Evolutionary conservation across 2,329 filamentous ascomycete genomes (phyloP).

Genomic region (Alternaria ethzedia): DNA sequence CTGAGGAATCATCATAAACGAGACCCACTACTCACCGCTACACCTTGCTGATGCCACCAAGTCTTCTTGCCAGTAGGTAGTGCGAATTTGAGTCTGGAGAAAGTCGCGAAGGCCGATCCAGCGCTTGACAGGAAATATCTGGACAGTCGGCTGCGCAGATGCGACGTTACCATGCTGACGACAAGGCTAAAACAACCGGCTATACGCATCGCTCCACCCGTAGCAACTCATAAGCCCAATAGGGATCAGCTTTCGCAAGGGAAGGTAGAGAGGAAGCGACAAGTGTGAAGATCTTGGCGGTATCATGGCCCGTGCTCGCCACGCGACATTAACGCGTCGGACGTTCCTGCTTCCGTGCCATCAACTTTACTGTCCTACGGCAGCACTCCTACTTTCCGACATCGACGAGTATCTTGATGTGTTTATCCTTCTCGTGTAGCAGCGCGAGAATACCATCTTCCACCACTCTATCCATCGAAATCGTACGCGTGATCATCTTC

Average conservation of each 20-base stretch:
- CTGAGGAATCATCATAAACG: not conserved
- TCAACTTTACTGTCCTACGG: not conserved
- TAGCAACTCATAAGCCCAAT: not conserved
- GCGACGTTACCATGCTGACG: not conserved
- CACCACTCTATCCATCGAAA: not conserved
- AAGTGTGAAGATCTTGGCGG: not conserved
- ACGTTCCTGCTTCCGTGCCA: not conserved
- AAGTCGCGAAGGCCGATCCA: not conserved
- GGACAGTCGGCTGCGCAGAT: not conserved
- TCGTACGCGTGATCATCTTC: not conserved
- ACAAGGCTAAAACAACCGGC: not conserved
- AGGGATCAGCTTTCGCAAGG: not conserved
- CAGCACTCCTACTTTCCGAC: not conserved
- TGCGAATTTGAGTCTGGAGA: not conserved
- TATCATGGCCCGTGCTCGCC: not conserved
- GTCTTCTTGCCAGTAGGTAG: not conserved
- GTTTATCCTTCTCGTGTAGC: not conserved
- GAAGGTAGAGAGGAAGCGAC: not conserved
- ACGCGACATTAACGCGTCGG: not conserved
- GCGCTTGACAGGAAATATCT: not conserved
- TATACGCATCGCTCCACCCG: not conserved
- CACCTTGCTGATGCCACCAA: accelerated
- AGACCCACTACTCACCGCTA: not conserved
- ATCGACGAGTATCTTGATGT: not conserved
- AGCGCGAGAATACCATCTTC: not conserved